phyloP scores from a whole-genome alignment of 2,329 filamentous ascomycete genomes.

The Fusarium lyarnte region DNA sequence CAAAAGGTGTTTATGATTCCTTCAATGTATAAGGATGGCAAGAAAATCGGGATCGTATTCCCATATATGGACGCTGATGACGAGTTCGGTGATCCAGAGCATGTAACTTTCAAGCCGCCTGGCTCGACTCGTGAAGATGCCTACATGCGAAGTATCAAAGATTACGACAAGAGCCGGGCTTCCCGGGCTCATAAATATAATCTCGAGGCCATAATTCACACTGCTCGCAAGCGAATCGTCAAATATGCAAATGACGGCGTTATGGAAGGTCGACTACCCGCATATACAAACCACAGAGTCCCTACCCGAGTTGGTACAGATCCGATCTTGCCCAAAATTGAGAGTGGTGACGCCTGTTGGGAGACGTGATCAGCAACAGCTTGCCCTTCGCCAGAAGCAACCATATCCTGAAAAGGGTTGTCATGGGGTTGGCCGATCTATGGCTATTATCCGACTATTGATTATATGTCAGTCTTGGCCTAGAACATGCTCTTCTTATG shows the following conservation, averaged over 20 bases:
- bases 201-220: not conserved
- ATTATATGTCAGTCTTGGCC: not conserved
- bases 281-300: not conserved
- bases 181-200: not conserved
- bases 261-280: not conserved
- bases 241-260: not conserved
- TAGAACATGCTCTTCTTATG: not conserved
- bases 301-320: not conserved
- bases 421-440: not conserved
- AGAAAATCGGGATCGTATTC: not conserved
- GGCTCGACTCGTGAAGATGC: not conserved
- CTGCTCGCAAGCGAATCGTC: not conserved
- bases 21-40: not conserved
- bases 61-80: not conserved
- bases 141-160: not conserved
- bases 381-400: not conserved
- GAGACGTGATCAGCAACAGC: not conserved
- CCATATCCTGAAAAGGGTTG: not conserved
- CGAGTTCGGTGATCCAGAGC: not conserved
- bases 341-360: not conserved
- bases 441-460: not conserved
- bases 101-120: not conserved
- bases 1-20: not conserved
- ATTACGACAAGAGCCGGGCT: not conserved
- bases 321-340: not conserved